phyloP scores from a whole-genome alignment of 2,329 filamentous ascomycete genomes.

The Lachnellula hyalina region DNA sequence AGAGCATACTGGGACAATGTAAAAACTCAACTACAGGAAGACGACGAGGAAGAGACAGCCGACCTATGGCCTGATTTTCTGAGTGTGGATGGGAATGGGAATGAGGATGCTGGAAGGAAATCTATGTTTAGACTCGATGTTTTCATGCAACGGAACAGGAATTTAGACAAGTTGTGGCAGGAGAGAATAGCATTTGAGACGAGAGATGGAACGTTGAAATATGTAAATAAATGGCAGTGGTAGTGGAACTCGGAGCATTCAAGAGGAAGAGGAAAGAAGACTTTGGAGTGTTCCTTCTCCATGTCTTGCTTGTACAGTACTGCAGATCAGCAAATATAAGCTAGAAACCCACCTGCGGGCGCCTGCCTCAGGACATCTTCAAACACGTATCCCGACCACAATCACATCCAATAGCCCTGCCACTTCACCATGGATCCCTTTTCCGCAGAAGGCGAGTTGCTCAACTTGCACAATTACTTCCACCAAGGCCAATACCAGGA shows the following conservation, averaged over 20 bases:
- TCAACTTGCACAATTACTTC: slow-evolving; percentile 67
- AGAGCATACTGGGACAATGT: slow-evolving; percentile 21
- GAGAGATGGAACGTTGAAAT: neutral
- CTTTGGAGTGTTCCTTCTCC: neutral
- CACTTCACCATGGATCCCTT: slow-evolving; percentile 56
- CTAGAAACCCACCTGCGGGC: neutral
- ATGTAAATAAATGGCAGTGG: too few species aligned
- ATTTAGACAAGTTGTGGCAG: slow-evolving; percentile 5
- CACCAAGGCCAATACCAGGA: slow-evolving; percentile 79
- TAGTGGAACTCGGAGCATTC: neutral
- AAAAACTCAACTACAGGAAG: slow-evolving; percentile 8
- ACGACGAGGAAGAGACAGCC: slow-evolving; percentile 3
- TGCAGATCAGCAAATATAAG: neutral
- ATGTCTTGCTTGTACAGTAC: neutral
- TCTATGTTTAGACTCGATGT: neutral
- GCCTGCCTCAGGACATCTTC: slow-evolving; percentile 5
- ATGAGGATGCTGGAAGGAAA: neutral
- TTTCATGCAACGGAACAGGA: neutral
- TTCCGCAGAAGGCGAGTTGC: slow-evolving; percentile 64
- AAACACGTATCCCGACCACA: slow-evolving; percentile 20
- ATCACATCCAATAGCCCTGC: neutral
- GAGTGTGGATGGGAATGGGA: neutral
- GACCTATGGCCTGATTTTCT: neutral
- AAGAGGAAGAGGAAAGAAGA: neutral
- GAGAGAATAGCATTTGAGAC: neutral